Base-by-base conservation (phyloP, 306 rosid genomes). In the Malus fusca region DNA sequence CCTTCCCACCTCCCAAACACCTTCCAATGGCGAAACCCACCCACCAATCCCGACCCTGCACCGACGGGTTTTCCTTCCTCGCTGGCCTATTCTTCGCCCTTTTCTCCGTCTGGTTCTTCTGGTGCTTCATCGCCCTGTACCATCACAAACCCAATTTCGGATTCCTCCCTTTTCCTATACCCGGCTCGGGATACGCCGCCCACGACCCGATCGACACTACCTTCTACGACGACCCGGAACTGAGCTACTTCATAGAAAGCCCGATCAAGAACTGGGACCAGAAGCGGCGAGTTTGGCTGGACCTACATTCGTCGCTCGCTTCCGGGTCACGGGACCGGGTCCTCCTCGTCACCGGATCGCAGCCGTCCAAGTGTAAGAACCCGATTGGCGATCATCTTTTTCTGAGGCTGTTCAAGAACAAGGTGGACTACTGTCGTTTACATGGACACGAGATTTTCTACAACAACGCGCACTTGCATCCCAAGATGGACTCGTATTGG, bases 381-480 rank as follows among this genome's bases (percentile, higher is more conserved):
- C 71, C 59, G 7, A 65, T 84, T 26, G 88, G 88, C 66, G 88
- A 82, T 66, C 90, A 88, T 72, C 18, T 88, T 18, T 84, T 88
- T 1, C 66, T 88, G 13, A 58, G 90, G 59, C 58, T 63, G 25
- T 88, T 88, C 82, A 88, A 84, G 81, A 88, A 88, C 86, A 84
- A 88, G 77, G 88, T 84, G 2, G 92, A 88, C 43, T 88, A 84
- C 74, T 82, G 87, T 18, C 74, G 88, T 35, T 61, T 82, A 59
- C 90, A 88, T 37, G 77, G 75, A 33, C 30, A 78, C 70, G 87
- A 86, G 0, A 76, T 88, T 11, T 71, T 78, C 58, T 86, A 88
- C 77, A 86, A 82, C 82, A 73, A 80, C 72, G 72, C 79, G 3
- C 53, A 48, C 44, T 73, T 88, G 11, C 79, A 89, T 11, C 85